Evolutionary conservation across 805 yeast species (phyloP).

Genomic region (Monosporozyma unispora): DNA sequence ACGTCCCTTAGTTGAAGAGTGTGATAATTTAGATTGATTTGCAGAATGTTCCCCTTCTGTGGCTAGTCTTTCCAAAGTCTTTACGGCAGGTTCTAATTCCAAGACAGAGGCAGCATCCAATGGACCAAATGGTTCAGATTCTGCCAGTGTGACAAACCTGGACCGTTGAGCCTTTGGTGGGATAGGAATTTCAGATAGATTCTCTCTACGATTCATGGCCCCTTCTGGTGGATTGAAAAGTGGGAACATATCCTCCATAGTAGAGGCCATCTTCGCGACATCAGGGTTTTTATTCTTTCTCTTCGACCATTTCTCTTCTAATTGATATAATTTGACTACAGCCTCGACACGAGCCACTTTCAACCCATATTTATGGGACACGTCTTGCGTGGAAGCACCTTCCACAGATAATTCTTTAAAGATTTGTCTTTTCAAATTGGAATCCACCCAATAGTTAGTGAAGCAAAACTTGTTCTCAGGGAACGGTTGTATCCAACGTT

Average conservation of each 20-base stretch:
- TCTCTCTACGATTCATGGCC: slow-evolving; percentile 38
- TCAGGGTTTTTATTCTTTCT: slow-evolving; percentile 47
- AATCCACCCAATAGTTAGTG: slow-evolving; percentile 55
- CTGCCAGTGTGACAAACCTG: slow-evolving; percentile 81
- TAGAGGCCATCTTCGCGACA: slow-evolving; percentile 41
- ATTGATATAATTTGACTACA: slow-evolving; percentile 53
- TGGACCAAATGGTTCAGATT: slow-evolving; percentile 92
- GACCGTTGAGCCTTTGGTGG: slow-evolving; percentile 76
- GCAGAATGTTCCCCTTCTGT: slow-evolving; percentile 43
- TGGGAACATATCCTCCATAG: slow-evolving; percentile 78
- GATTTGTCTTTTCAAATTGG: slow-evolving; percentile 51
- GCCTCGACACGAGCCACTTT: slow-evolving; percentile 87
- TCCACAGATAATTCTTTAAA: slow-evolving; percentile 45
- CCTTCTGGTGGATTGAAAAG: slow-evolving; percentile 38
- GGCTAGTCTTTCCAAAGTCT: slow-evolving; percentile 61
- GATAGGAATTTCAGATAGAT: slow-evolving; percentile 88
- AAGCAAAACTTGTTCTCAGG: slow-evolving; percentile 63
- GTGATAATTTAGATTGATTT: slow-evolving; percentile 6
- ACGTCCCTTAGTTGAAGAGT: not conserved
- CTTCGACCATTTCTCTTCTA: slow-evolving; percentile 55
- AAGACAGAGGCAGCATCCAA: slow-evolving; percentile 84
- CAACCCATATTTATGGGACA: slow-evolving; percentile 70
- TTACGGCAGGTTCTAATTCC: slow-evolving; percentile 80
- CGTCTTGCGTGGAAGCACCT: slow-evolving; percentile 54
- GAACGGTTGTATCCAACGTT: slow-evolving; percentile 45